Percentiles rank a stretch among this genome's conserved stretches.
These are phyloP conservation scores for Komagataella ulmi DNA, from an alignment of 805 yeast species.

Conservation along the genomic window DNA sequence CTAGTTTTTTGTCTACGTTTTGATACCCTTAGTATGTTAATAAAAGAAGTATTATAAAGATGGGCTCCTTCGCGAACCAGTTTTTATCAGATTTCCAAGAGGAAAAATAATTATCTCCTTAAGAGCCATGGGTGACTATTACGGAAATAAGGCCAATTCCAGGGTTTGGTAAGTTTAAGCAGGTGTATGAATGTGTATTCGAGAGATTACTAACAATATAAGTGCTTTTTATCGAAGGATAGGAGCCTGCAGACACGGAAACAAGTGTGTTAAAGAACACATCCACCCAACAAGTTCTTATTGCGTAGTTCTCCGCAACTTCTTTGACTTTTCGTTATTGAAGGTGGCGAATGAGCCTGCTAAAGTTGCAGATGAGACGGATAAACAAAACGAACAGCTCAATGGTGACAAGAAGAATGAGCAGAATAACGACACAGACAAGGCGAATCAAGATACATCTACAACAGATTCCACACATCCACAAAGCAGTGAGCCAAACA, in stretches of 20 bases:
- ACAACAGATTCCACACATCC: neutral
- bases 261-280: conserved; percentile 68
- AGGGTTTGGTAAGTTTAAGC: neutral
- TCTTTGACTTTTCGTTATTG: conserved; percentile 43
- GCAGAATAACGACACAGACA: neutral
- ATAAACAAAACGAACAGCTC: neutral
- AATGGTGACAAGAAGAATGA: neutral
- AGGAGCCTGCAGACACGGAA: conserved; percentile 93
- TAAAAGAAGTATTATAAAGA: neutral
- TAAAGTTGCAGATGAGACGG: conserved; percentile 3
- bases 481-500: conserved; percentile 1
- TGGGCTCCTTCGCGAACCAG: neutral
- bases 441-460: neutral
- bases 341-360: conserved; percentile 3
- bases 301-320: conserved; percentile 50
- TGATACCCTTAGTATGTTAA: neutral
- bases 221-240: conserved; percentile 54
- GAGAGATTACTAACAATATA: conserved; percentile 1
- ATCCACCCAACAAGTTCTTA: conserved; percentile 50
- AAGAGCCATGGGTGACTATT: neutral
- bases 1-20: neutral
- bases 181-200: neutral
- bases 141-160: neutral
- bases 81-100: neutral
- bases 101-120: neutral